Base-by-base conservation (phyloP, 1,284 basidiomycete genomes). In the Moesziomyces antarcticus region DNA sequence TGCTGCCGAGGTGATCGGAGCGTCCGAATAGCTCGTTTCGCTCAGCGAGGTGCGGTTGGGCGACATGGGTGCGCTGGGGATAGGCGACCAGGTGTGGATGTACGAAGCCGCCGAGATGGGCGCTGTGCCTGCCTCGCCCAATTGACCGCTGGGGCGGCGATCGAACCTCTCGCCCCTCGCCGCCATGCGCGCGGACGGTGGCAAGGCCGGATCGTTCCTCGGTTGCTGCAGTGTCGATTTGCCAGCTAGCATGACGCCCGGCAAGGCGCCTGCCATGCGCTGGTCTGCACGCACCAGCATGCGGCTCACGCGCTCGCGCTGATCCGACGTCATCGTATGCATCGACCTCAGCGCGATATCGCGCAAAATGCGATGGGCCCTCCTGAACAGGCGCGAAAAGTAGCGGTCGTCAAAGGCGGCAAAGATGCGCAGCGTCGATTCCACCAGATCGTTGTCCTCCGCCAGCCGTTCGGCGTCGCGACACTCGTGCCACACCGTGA, bases 401-500 rank as follows among this genome's bases (percentile, higher is more conserved):
- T 61, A 77, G 20, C 72, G 65, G 41, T 72, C 71, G 54, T 77
- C 77, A 45, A 77, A 72, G 2, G 67, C 62, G 16, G 62, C 69
- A 57, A 79, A 74, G 46, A 75, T 75, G 25, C 66, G 56, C 51
- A 79, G 62, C 27, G 75, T 68, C n/a, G 60, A 67, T 45, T 79
- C 77, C 24, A 81, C 61, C 50, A 81, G 57, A 35, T 74, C 64
- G 30, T 72, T 71, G 51, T 81, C 79, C 37, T 69, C 63, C 35
- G 72, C 63, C 42, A 75, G 56, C 46, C 56, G 54, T 13, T 69
- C 73, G 11, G 47, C 50, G 20, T 71, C 61, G 53, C 58, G 68
- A n/a, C 65, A 66, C 25, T 68, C 67, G 57, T 81, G 78, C 79
- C 79, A 81, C 3, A 81, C 73, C 7, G 79, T 81, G 56, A 81